These are phyloP conservation scores for Podospora anserina DNA, from an alignment of 495 filamentous ascomycete species.

Conservation along the genomic window DNA sequence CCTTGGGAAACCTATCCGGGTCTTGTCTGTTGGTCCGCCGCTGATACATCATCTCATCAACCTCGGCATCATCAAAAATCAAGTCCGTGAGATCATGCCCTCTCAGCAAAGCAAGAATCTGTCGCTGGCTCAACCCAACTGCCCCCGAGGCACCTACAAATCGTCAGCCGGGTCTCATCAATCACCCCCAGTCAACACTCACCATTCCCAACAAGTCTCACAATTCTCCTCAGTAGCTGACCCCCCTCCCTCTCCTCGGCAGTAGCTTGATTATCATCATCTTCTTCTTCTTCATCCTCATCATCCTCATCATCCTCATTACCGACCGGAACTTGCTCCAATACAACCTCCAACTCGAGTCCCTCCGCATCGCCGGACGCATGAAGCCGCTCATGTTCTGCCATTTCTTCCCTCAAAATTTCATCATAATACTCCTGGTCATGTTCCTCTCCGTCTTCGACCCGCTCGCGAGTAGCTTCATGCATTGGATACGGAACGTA, in stretches of 20 bases:
- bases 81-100: not conserved
- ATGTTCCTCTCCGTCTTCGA: not conserved
- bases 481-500: not conserved
- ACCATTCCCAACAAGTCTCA: not conserved
- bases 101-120: not conserved
- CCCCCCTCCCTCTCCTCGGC: not conserved
- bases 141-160: not conserved
- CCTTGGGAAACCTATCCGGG: constrained; percentile 60
- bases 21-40: constrained; percentile 29
- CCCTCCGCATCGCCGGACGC: constrained; percentile 7
- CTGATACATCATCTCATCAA: constrained; percentile 18
- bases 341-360: not conserved
- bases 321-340: not conserved
- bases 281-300: no score
- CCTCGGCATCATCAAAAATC: constrained; percentile 35
- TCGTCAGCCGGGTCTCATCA: not conserved
- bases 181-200: not conserved
- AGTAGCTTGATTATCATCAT: no score
- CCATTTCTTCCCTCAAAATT: constrained; percentile 44
- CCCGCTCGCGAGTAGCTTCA: not conserved
- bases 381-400: constrained; percentile 46
- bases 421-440: constrained; percentile 28
- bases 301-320: not conserved
- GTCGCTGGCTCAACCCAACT: not conserved
- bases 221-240: not conserved